Evolutionary conservation across 805 yeast genomes (phyloP), one percentile per base, ranked within the genome.

Genomic region (Wickerhamomyces sydowiorum): DNA sequence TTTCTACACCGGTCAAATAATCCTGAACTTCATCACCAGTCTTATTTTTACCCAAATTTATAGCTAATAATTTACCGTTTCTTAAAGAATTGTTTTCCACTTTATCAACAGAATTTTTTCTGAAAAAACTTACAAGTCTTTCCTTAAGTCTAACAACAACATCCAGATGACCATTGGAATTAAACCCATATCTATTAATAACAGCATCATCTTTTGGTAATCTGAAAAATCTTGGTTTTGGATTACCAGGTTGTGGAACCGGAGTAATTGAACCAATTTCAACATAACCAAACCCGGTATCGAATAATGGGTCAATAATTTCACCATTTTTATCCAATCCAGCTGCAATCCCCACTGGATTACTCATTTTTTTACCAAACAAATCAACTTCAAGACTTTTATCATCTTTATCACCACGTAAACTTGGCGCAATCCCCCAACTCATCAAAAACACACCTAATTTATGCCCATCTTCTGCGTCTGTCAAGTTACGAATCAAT

Each of bases 191-290:
- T 48, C 98, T 74, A 67, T 91, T 91, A 52, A 90, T 87, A 33
- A 91, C 96, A 5, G 97, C 96, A 42, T 78, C 84, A 61, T 91
- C 97, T 49, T 77, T 70, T 6, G 85, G 78, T 44, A 91, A 70
- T 53, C 98, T 77, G 69, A 90, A 91, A 55, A 91, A 86, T 45
- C 98, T 73, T 19, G 98, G 98, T 53, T 67, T 61, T n/a, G 96
- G 96, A 64, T 91, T 91, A 28, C 98, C 98, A 8, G 91, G 88
- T 65, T 91, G 98, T 0, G 97, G 86, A 50, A 73, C 67, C 4
- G 98, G 98, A 7, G 98, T 91, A 38, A 91, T 80, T 3, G 96
- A 86, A 2, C 98, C 98, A 45, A 91, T 76, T 64, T 91, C 98
- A 49, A 88, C 93, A 61, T 87, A 87, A 14, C 91, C 79, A 55